Percentiles rank a stretch among this genome's conserved stretches.
These are phyloP conservation scores for Danielia reshetovae DNA, from an alignment of 805 yeast genomes.

Conservation along the genomic window DNA sequence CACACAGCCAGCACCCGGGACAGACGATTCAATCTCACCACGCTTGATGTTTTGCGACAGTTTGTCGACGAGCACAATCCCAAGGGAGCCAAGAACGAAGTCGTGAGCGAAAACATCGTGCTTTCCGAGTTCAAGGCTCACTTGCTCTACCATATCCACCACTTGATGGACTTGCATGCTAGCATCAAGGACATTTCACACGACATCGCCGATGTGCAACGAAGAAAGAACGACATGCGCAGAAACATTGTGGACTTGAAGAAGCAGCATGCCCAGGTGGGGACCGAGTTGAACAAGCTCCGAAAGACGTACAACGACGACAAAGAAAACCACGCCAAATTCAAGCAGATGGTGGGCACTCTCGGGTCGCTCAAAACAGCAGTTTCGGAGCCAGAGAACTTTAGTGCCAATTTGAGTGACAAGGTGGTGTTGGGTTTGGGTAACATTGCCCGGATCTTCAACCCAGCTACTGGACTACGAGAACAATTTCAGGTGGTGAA, in stretches of 20 bases:
- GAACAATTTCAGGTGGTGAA: slow-evolving; percentile 9
- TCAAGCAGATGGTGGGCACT: slow-evolving; percentile 11
- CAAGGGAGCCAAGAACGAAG: slow-evolving; percentile 8
- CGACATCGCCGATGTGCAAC: slow-evolving; percentile 27
- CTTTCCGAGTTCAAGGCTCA: slow-evolving; percentile 32
- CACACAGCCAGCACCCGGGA: slow-evolving; percentile 18
- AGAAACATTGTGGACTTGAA: slow-evolving; percentile 26
- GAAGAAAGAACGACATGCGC: slow-evolving; percentile 29
- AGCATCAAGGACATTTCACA: slow-evolving; percentile 28
- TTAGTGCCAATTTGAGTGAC: neutral
- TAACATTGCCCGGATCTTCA: slow-evolving; percentile 4
- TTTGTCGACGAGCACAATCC: slow-evolving; percentile 29
- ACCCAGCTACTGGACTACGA: slow-evolving; percentile 8
- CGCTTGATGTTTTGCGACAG: slow-evolving; percentile 36
- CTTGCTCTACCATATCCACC: slow-evolving; percentile 23
- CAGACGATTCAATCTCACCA: slow-evolving; percentile 25
- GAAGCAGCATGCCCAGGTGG: slow-evolving; percentile 28
- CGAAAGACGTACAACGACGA: slow-evolving; percentile 18
- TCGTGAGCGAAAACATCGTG: slow-evolving; percentile 20
- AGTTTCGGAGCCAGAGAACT: neutral
- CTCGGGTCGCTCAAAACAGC: slow-evolving; percentile 7
- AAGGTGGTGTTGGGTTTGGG: slow-evolving; percentile 2
- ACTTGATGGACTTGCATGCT: slow-evolving; percentile 32
- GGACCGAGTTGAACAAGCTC: slow-evolving; percentile 26
- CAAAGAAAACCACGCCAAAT: slow-evolving; percentile 14